Conservation (phyloP, 768 basidiomycete genomes). For the Boletus edulis region DNA sequence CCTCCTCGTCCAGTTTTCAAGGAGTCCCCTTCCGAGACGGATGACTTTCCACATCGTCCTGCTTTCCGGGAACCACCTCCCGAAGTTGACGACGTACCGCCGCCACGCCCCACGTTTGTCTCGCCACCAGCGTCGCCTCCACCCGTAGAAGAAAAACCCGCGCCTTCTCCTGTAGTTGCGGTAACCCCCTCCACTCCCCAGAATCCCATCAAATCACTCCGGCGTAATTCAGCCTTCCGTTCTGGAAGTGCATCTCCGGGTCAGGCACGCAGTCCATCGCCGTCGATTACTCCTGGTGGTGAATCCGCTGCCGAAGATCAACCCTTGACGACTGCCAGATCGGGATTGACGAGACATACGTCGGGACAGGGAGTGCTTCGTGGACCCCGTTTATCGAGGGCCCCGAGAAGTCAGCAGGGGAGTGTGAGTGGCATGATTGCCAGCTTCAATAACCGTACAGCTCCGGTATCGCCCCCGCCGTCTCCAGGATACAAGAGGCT, state of each 20-base stretch:
- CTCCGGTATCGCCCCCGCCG: slow-evolving; percentile 38
- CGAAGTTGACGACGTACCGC: slow-evolving; percentile 44
- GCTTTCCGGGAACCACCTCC: slow-evolving; percentile 63
- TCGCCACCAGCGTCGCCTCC: slow-evolving; percentile 26
- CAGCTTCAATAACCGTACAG: slow-evolving; percentile 49
- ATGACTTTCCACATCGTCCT: slow-evolving; percentile 38
- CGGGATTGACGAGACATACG: slow-evolving; percentile 45
- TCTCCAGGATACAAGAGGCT: slow-evolving; percentile 45
- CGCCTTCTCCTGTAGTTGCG: slow-evolving; percentile 33
- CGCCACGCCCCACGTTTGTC: slow-evolving; percentile 15
- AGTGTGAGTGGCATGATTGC: slow-evolving; percentile 56
- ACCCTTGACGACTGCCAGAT: slow-evolving; percentile 31
- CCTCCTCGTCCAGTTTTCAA: slow-evolving; percentile 51
- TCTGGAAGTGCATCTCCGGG: slow-evolving; percentile 33
- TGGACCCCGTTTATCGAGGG: slow-evolving; percentile 49
- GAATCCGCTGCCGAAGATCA: slow-evolving; percentile 33
- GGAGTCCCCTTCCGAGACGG: slow-evolving; percentile 51
- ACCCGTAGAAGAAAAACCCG: slow-evolving; percentile 18
- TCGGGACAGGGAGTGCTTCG: slow-evolving; percentile 44
- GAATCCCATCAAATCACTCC: slow-evolving; percentile 45
- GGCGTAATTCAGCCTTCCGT: slow-evolving; percentile 35
- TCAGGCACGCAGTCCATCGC: slow-evolving; percentile 43
- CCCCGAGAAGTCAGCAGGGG: slow-evolving; percentile 41
- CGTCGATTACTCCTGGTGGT: slow-evolving; percentile 28
- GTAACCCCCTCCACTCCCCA: slow-evolving; percentile 49